Conservation (phyloP, 352 stramenopile species). For the Peronospora belbahrii region DNA sequence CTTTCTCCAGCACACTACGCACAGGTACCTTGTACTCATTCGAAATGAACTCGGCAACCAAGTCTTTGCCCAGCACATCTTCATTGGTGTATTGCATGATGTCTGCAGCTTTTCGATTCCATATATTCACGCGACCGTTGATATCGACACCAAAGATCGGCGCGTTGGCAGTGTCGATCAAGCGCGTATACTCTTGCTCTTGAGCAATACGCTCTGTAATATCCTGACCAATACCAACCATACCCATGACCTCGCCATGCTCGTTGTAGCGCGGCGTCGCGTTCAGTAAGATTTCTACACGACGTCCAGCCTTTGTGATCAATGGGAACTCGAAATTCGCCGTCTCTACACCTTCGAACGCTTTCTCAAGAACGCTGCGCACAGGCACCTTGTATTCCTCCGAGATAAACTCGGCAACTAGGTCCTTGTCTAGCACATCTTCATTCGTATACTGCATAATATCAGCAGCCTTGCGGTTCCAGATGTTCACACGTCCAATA, state of each 20-base stretch:
- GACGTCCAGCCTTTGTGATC: conserved; percentile 46
- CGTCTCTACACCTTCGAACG: conserved; percentile 34
- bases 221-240: conserved; percentile 69
- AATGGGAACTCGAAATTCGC: conserved; percentile 70
- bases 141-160: conserved; percentile 80
- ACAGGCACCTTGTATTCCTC: too few species aligned
- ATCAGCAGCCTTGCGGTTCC: background rate
- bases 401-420: conserved; percentile 47
- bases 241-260: conserved; percentile 43
- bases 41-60: conserved; percentile 43
- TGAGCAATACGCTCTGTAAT: conserved; percentile 55
- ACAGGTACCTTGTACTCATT: conserved; percentile 36
- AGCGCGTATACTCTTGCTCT: conserved; percentile 36
- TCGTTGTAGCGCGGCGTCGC: conserved; percentile 58
- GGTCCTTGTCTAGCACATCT: conserved; percentile 19
- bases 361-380: too few species aligned
- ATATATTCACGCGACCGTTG: conserved; percentile 44
- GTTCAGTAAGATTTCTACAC: conserved; percentile 66
- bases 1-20: conserved; percentile 26
- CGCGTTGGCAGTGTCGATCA: conserved; percentile 70
- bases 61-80: conserved; percentile 42
- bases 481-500: conserved; percentile 29
- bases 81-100: conserved; percentile 46
- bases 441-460: conserved; percentile 45
- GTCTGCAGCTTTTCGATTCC: conserved; percentile 26